Conservation (phyloP, 148 eudicot genomes). For the Fagopyrum tataricum region DNA sequence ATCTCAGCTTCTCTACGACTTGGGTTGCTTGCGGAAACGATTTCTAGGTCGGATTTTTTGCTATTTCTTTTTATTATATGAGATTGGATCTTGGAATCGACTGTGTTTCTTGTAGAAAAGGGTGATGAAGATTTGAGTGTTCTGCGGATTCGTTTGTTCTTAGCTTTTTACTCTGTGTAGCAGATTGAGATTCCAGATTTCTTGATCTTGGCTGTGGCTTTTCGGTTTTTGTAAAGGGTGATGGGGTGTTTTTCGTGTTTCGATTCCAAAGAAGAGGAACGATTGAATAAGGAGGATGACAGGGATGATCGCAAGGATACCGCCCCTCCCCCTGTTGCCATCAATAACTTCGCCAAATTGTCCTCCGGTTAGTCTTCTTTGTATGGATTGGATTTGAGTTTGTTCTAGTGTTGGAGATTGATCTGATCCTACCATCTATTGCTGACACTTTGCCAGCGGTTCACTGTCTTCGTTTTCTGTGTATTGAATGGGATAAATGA, state of each 20-base stretch:
- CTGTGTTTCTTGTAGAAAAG: background rate
- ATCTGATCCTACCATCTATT: slow-evolving; percentile 24
- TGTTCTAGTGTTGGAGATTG: slow-evolving; percentile 14
- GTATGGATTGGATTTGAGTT: background rate
- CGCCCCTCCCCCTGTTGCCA: slow-evolving; percentile 23
- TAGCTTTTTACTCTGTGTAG: background rate
- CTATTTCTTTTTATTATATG: background rate
- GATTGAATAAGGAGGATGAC: slow-evolving; percentile 39
- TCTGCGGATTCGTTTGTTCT: background rate
- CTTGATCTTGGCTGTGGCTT: background rate
- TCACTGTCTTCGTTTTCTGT: background rate
- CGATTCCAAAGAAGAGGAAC: slow-evolving; percentile 74
- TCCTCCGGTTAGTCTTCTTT: slow-evolving; percentile 54
- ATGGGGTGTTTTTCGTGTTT: slow-evolving; percentile 93
- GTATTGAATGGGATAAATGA: background rate
- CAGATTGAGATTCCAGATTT: background rate
- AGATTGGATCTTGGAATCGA: background rate
- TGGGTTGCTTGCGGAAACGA: background rate
- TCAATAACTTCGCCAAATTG: slow-evolving; percentile 65
- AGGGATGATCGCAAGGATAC: slow-evolving; percentile 40
- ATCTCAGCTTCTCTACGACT: background rate
- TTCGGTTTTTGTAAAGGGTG: background rate
- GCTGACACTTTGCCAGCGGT: background rate
- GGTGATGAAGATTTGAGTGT: background rate
- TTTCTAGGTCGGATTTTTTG: background rate